These are phyloP conservation scores for Blechomonas ayalai DNA, from an alignment of 208 protist species.

Conservation along the genomic window DNA sequence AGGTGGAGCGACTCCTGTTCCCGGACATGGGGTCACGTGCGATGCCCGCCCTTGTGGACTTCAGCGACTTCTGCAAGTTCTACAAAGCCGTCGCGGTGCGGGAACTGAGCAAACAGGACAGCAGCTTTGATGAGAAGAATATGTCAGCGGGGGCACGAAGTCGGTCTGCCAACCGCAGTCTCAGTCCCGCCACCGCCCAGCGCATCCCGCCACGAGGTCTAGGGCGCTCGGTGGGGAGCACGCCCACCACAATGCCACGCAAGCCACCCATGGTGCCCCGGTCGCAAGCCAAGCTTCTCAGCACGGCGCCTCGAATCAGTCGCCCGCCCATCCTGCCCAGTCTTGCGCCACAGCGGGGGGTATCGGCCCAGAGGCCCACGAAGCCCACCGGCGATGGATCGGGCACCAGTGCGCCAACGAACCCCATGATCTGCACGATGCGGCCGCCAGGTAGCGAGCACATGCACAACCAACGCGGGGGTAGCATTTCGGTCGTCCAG, in stretches of 20 bases:
- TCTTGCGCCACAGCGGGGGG: background rate
- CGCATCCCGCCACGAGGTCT: no score
- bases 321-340: no score
- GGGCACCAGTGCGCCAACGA: background rate
- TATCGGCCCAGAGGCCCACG: background rate
- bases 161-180: no score
- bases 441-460: background rate
- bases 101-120: constrained; percentile 30
- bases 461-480: background rate
- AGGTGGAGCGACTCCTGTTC: constrained; percentile 32
- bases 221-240: no score
- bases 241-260: no score
- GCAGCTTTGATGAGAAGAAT: constrained; percentile 14
- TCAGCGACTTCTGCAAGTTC: constrained; percentile 67
- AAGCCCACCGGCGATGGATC: background rate
- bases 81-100: constrained; percentile 43
- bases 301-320: no score
- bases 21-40: constrained; percentile 7
- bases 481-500: background rate
- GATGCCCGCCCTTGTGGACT: constrained; percentile 45
- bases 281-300: no score
- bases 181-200: no score
- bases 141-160: no score
- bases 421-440: background rate
- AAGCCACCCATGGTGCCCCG: no score